phyloP scores from a whole-genome alignment of 768 basidiomycete species.

The Rhizopogon salebrosus region DNA sequence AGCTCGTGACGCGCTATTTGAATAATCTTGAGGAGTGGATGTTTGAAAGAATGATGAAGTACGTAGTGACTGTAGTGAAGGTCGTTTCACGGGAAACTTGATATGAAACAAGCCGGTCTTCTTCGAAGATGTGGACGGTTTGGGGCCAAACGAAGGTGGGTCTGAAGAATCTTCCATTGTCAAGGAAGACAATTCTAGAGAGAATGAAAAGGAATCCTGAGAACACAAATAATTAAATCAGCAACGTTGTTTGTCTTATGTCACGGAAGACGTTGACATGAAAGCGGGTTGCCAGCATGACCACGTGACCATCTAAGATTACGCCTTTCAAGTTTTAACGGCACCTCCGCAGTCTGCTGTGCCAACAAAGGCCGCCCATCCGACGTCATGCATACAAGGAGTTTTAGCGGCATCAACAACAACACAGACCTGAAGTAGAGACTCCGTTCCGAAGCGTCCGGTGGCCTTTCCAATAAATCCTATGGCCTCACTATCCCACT shows the following conservation, averaged over 20 bases:
- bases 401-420: background rate
- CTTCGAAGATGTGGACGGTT: constrained; percentile 3
- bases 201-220: constrained; percentile 2
- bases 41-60: constrained; percentile 39
- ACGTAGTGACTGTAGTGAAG: constrained; percentile 46
- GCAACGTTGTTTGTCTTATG: constrained; percentile 1
- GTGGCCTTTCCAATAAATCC: background rate
- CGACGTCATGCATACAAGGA: background rate
- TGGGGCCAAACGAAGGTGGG: background rate
- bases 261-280: constrained; percentile 1
- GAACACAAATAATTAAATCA: background rate
- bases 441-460: background rate
- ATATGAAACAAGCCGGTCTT: constrained; percentile 6
- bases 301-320: constrained; percentile 4
- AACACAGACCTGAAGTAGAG: background rate
- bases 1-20: constrained; percentile 13
- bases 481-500: background rate
- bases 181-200: background rate
- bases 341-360: no score
- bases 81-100: constrained; percentile 45
- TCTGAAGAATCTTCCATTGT: constrained; percentile 4
- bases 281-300: constrained; percentile 1
- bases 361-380: background rate
- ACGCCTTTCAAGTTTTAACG: no score
- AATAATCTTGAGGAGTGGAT: constrained; percentile 27